A percentile compares a stretch with the other conserved stretches of the same genome.
Conservation (phyloP, 106 monocot species). For the Dactylorhiza incarnata region DNA sequence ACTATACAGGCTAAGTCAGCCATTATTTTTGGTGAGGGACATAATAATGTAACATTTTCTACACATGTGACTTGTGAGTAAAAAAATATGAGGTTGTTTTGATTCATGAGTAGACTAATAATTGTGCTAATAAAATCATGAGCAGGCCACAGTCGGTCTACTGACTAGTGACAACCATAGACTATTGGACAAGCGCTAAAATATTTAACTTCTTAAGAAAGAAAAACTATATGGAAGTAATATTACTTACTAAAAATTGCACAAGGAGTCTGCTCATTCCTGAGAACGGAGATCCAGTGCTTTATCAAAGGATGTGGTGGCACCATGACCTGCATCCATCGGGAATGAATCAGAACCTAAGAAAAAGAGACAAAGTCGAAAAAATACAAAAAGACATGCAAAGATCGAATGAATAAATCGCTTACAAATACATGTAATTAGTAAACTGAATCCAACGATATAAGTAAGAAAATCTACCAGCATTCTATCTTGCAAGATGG, state of each 20-base stretch:
- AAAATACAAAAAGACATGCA: background rate
- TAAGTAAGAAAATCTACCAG: constrained; percentile 18
- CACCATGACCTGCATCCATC: constrained; percentile 58
- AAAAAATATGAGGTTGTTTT: background rate
- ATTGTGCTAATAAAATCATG: background rate
- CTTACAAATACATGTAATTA: background rate
- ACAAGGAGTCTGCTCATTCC: constrained; percentile 79
- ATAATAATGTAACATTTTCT: background rate
- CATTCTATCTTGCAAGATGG: constrained; percentile 29
- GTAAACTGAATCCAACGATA: background rate
- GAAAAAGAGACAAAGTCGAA: background rate
- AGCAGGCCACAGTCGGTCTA: background rate
- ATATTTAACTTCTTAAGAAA: background rate
- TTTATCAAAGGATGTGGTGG: constrained; percentile 95
- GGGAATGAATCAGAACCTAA: background rate
- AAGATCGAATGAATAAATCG: background rate
- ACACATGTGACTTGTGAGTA: background rate
- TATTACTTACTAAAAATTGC: constrained; percentile 73
- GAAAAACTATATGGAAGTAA: background rate
- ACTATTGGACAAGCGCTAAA: background rate
- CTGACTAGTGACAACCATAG: background rate
- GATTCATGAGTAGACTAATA: background rate
- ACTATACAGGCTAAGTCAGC: background rate
- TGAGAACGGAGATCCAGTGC: constrained; percentile 92
- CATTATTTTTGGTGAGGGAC: background rate